A percentile compares a stretch with the other conserved stretches of the same genome.
Conservation (phyloP, 768 basidiomycete genomes). For the Russula sp. region DNA sequence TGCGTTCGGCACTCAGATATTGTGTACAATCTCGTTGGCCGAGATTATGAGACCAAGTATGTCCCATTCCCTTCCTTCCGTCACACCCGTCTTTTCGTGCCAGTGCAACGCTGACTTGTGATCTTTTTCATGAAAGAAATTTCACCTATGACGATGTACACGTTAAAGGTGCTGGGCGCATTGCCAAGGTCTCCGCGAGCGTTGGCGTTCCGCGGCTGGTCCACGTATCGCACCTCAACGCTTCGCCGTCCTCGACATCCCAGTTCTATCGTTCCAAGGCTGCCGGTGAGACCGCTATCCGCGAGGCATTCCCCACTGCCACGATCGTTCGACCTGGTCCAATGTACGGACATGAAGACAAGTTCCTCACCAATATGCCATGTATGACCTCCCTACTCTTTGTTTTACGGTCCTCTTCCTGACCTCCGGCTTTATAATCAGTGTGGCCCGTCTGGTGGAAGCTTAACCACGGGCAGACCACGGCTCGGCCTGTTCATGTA, state of each 20-base stretch:
- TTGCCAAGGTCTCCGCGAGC: slow-evolving; percentile 78
- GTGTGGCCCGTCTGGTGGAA: slow-evolving; percentile 94
- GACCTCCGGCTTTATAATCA: slow-evolving; percentile 36
- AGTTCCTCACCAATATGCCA: slow-evolving; percentile 87
- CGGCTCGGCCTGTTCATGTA: slow-evolving; percentile 90
- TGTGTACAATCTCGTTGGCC: slow-evolving; percentile 93
- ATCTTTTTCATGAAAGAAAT: slow-evolving; percentile 56
- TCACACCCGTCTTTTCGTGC: not conserved
- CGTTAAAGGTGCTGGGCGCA: slow-evolving; percentile 75
- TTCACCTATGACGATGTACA: slow-evolving; percentile 81
- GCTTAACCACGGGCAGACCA: slow-evolving; percentile 82
- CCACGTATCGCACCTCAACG: slow-evolving; percentile 95
- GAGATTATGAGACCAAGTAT: slow-evolving; percentile 95
- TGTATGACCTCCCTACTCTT: slow-evolving; percentile 49
- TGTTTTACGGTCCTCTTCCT: slow-evolving; percentile 27
- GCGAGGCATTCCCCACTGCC: slow-evolving; percentile 75
- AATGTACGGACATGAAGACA: slow-evolving; percentile 96
- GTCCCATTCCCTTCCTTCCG: slow-evolving; percentile 30
- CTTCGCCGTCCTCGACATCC: slow-evolving; percentile 71
- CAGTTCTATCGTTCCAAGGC: slow-evolving; percentile 87
- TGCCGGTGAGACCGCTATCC: slow-evolving; percentile 85
- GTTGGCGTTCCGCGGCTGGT: slow-evolving; percentile 80
- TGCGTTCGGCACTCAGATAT: slow-evolving; percentile 93
- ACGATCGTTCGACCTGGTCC: slow-evolving; percentile 83
- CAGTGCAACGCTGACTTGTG: not conserved